These are phyloP conservation scores for Vaccinium vitisidaea DNA, from an alignment of 148 eudicot species.

Conservation along the genomic window DNA sequence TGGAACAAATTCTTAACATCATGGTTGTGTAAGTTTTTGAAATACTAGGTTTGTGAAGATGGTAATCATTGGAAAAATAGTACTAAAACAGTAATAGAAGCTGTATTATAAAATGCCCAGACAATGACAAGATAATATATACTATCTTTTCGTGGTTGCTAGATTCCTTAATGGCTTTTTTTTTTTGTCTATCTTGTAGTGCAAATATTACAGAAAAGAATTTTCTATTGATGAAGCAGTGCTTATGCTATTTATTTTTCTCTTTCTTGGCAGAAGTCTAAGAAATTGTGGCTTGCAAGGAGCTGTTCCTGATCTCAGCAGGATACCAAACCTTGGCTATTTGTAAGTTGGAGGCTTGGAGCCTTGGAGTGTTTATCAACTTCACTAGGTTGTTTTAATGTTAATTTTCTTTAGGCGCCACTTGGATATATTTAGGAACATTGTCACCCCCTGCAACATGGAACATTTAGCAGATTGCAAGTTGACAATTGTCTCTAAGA, in stretches of 20 bases:
- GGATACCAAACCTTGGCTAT: conserved; percentile 56
- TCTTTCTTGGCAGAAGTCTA: conserved; percentile 65
- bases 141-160: not conserved
- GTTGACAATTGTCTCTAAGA: not conserved
- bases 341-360: conserved; percentile 47
- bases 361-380: not conserved
- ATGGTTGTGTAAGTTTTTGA: not conserved
- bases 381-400: not conserved
- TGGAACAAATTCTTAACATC: no score
- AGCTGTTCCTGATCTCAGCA: no score
- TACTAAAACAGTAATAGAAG: not conserved
- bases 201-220: not conserved
- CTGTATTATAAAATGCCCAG: not conserved
- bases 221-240: not conserved
- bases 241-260: conserved; percentile 13
- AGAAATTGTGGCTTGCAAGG: conserved; percentile 80
- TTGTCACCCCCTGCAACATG: not conserved
- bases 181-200: not conserved
- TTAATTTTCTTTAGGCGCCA: not conserved
- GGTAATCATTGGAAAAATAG: not conserved
- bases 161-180: not conserved
- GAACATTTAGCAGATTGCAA: not conserved
- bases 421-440: not conserved
- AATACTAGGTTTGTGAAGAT: not conserved
- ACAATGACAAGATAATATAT: not conserved